These are phyloP conservation scores for Suillus sp. DNA, from an alignment of 768 basidiomycete genomes.

Conservation along the genomic window DNA sequence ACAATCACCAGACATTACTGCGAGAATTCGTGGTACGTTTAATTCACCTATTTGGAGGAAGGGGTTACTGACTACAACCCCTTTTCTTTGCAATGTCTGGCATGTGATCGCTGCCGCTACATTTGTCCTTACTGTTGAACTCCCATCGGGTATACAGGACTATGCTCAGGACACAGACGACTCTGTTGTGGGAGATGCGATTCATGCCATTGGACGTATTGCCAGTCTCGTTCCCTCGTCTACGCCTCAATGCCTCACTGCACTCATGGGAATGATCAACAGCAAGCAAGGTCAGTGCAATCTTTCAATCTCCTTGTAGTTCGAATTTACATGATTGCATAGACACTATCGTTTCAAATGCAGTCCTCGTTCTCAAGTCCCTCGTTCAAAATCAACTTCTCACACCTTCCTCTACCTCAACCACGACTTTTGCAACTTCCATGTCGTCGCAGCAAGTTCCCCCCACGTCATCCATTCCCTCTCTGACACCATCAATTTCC, in stretches of 20 bases:
- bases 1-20: conserved; percentile 72
- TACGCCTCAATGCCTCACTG: conserved; percentile 68
- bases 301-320: neutral
- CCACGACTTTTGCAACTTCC: conserved; percentile 12
- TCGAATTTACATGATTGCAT: neutral
- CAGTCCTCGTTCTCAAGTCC: conserved; percentile 83
- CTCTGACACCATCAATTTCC: neutral
- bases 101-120: neutral
- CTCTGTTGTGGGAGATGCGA: conserved; percentile 66
- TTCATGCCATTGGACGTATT: conserved; percentile 78
- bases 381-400: conserved; percentile 73
- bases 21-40: conserved; percentile 80
- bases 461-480: conserved; percentile 19
- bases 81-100: neutral
- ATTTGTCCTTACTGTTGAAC: neutral
- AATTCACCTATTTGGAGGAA: neutral
- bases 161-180: conserved; percentile 82
- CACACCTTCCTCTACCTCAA: conserved; percentile 33
- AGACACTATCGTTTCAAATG: conserved; percentile 79
- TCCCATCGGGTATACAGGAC: conserved; percentile 48
- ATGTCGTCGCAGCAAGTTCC: conserved; percentile 14
- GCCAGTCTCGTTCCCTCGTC: conserved; percentile 70
- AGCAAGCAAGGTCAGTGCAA: conserved; percentile 63
- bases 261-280: conserved; percentile 79
- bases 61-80: conserved; percentile 1